These are phyloP conservation scores for Phyllachora maydis DNA, from an alignment of 2,329 filamentous ascomycete genomes.

Conservation along the genomic window DNA sequence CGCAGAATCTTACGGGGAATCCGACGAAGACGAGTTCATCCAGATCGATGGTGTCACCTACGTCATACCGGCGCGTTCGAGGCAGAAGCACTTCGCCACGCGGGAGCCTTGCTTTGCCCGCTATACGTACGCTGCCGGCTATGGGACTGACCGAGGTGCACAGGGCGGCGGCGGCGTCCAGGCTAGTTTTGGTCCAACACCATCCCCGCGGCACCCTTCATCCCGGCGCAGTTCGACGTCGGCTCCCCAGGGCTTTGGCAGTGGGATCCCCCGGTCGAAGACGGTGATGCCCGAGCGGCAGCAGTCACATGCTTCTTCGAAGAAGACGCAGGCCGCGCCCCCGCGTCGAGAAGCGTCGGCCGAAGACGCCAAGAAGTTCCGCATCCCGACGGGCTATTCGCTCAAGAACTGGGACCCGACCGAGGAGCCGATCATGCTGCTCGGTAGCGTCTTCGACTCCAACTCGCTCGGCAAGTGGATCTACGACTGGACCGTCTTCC, in stretches of 20 bases:
- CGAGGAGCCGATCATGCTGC: conserved; percentile 80
- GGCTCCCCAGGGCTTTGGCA: conserved; percentile 25
- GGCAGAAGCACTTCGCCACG: too few species aligned
- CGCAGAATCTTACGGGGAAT: conserved; percentile 36
- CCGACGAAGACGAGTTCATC: conserved; percentile 41
- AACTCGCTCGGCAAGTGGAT: conserved; percentile 99
- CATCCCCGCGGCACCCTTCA: conserved; percentile 15
- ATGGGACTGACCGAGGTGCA: conserved; percentile 21
- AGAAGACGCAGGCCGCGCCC: conserved; percentile 14
- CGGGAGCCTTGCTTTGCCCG: too few species aligned
- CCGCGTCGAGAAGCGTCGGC: conserved; percentile 29
- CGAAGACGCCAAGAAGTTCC: conserved; percentile 38
- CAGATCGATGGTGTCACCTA: conserved; percentile 31
- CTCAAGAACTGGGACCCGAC: conserved; percentile 96
- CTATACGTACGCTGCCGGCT: conserved; percentile 13
- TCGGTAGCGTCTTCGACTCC: conserved; percentile 91
- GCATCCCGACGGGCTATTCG: conserved; percentile 77
- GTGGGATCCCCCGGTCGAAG: too few species aligned
- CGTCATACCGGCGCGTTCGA: conserved; percentile 28
- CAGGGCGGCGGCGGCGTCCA: conserved; percentile 26
- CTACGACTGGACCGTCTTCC: conserved; percentile 96
- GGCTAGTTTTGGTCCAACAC: conserved; percentile 17
- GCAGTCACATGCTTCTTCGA: too few species aligned
- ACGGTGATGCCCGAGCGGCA: conserved; percentile 33
- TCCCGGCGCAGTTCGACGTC: conserved; percentile 25